These are phyloP conservation scores for Parastagonospora avenae DNA, from an alignment of 2,329 filamentous ascomycete genomes.

Conservation along the genomic window DNA sequence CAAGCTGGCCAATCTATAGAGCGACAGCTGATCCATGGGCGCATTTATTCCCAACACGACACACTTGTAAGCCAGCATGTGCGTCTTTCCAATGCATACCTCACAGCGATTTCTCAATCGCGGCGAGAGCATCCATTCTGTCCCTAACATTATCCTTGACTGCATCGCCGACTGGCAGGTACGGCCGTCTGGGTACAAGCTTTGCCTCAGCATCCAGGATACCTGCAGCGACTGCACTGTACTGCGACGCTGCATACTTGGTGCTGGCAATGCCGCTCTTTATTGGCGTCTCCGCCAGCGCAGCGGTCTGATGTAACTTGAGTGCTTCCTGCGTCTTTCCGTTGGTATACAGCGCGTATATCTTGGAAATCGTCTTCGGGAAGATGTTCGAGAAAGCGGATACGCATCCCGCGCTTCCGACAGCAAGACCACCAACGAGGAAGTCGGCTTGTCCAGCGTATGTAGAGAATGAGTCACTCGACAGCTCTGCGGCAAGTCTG, in stretches of 20 bases:
- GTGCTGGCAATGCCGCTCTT: slow-evolving; percentile 70
- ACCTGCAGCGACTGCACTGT: slow-evolving; percentile 64
- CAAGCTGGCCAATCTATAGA: no score
- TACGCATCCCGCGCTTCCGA: slow-evolving; percentile 61
- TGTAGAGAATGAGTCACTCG: slow-evolving; percentile 64
- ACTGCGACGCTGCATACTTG: slow-evolving; percentile 70
- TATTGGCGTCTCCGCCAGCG: slow-evolving; percentile 68
- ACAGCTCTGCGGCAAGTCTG: slow-evolving; percentile 60
- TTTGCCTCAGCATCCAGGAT: slow-evolving; percentile 44
- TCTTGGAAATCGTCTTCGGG: slow-evolving; percentile 59
- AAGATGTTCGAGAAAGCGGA: slow-evolving; percentile 64
- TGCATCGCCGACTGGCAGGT: slow-evolving; percentile 31
- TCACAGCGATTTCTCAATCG: slow-evolving; percentile 31
- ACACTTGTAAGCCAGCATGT: no score
- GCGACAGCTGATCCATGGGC: no score
- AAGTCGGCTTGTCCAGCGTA: slow-evolving; percentile 78
- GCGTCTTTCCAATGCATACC: background rate
- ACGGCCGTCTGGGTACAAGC: slow-evolving; percentile 34
- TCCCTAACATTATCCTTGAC: slow-evolving; percentile 29
- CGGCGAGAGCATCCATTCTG: slow-evolving; percentile 30
- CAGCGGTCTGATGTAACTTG: slow-evolving; percentile 64
- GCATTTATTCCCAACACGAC: no score
- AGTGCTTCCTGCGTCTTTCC: slow-evolving; percentile 65
- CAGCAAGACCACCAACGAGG: slow-evolving; percentile 61
- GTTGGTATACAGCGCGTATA: slow-evolving; percentile 66